Evolutionary conservation across 805 yeast species (phyloP).

Genomic region (Candida adriatica): DNA sequence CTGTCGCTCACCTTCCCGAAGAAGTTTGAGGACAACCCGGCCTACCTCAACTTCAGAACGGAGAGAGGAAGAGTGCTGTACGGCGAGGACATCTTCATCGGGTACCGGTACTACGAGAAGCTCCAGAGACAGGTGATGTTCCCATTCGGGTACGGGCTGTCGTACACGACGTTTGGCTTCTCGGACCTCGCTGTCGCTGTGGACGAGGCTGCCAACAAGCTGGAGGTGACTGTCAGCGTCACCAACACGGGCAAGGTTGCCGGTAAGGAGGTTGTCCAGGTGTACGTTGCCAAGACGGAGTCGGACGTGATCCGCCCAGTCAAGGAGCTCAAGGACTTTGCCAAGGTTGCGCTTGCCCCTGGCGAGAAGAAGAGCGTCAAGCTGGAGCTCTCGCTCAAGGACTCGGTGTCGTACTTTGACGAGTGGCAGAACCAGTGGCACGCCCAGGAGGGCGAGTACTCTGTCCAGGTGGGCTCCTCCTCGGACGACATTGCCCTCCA

Average conservation of each 20-base stretch:
- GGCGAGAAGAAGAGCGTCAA: slow-evolving; percentile 36
- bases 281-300: slow-evolving; percentile 37
- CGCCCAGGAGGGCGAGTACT: slow-evolving; percentile 43
- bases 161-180: slow-evolving; percentile 50
- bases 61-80: slow-evolving; percentile 48
- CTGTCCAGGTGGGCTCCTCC: slow-evolving; percentile 39
- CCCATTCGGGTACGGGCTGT: slow-evolving; percentile 60
- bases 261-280: slow-evolving; percentile 53
- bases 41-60: slow-evolving; percentile 43
- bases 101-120: slow-evolving; percentile 56
- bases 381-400: slow-evolving; percentile 35
- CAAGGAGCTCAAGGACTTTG: slow-evolving; percentile 56
- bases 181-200: slow-evolving; percentile 28
- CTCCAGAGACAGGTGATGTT: slow-evolving; percentile 39
- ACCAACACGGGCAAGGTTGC: slow-evolving; percentile 40
- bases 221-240: slow-evolving; percentile 32
- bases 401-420: slow-evolving; percentile 48
- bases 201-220: slow-evolving; percentile 21
- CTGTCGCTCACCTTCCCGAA: slow-evolving; percentile 49
- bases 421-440: slow-evolving; percentile 43
- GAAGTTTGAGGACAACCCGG: slow-evolving; percentile 47
- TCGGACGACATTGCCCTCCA: slow-evolving; percentile 24
- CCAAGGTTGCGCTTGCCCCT: slow-evolving; percentile 38
- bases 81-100: slow-evolving; percentile 62
- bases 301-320: slow-evolving; percentile 40